Evolutionary conservation across 2,329 filamentous ascomycete genomes (phyloP), one percentile per base, ranked within the genome.

Genomic region (Cordyceps pruinosa): DNA sequence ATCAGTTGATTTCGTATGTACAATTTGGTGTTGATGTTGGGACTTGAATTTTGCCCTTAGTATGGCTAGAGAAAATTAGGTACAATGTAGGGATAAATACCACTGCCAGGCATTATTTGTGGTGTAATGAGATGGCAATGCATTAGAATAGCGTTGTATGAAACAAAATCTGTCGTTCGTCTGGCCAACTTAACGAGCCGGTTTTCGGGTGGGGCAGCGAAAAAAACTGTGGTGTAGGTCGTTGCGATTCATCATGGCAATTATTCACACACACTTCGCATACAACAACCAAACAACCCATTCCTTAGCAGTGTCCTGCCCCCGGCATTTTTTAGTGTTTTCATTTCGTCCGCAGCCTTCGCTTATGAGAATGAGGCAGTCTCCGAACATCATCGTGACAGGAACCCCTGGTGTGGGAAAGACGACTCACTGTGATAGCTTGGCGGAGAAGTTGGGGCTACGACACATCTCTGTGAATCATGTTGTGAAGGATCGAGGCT

Each of bases 391-490:
- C 66, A 88, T 99, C 64, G 81, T 99, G 63, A 97, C 94, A 41
- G 94, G 94, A 62, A 99, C 94, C 21, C 94, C 94, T 0, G 94
- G 94, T 56, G 90, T 95, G 28, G 94, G 94, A 68, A 99, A 99
- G 77, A 96, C 92, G 19, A 95, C 89, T 8, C 92, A 96, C 71
- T 90, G 89, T 69, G 89, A 96, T 71, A 80, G 84, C 66, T 77
- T 99, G 49, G 89, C 90, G 7, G 79, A 87, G 68, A 84, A 81
- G 59, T 88, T 87, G 9, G 89, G 87, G 1, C 75, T 97, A 62
- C 86, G 85, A 66, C 92, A 97, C 71, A 72, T 99, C 15, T 88
- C 88, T 10, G 84, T 99, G 66, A 99, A 97, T 72, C 84, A 96
- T 65, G 79, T 97, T 39, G 92, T 95, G 60, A 97, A 96, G 73